Conservation (phyloP, 441 rosid species). For the Adansonia madagascariensis region DNA sequence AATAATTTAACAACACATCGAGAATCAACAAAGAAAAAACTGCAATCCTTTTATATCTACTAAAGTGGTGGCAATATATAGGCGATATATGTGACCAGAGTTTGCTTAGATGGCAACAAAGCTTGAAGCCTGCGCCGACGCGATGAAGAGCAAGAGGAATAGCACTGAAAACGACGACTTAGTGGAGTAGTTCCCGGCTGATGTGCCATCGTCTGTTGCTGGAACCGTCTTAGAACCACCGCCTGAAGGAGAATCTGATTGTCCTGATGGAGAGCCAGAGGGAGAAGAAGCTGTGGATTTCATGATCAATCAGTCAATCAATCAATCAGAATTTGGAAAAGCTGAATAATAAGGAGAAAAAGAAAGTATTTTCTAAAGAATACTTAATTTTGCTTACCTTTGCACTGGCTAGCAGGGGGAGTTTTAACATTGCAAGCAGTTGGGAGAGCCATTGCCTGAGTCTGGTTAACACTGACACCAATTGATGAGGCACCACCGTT, state of each 20-base stretch:
- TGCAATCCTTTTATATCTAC: neutral
- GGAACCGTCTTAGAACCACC: slow-evolving; percentile 51
- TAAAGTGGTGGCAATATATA: neutral
- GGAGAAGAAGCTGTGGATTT: slow-evolving; percentile 29
- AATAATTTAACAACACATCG: neutral
- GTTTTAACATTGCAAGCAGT: slow-evolving; percentile 55
- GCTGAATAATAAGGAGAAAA: neutral
- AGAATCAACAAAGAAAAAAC: neutral
- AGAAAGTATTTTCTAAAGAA: too few species aligned
- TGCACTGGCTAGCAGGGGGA: slow-evolving; percentile 56
- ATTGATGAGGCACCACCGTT: slow-evolving; percentile 47
- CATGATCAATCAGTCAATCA: neutral
- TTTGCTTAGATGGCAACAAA: slow-evolving; percentile 6
- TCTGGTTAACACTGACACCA: slow-evolving; percentile 53
- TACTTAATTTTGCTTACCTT: slow-evolving; percentile 37
- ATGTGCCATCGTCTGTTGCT: slow-evolving; percentile 34
- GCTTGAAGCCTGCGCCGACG: slow-evolving; percentile 16
- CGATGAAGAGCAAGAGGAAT: slow-evolving; percentile 26
- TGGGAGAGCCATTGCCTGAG: slow-evolving; percentile 62
- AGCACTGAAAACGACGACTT: slow-evolving; percentile 28
- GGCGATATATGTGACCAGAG: neutral
- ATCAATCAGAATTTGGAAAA: neutral
- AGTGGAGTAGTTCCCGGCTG: slow-evolving; percentile 37
- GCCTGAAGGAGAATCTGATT: slow-evolving; percentile 34
- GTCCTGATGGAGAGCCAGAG: slow-evolving; percentile 34